A percentile compares a stretch with the other conserved stretches of the same genome.
These are phyloP conservation scores for Trichoderma asperelloides DNA, from an alignment of 495 filamentous ascomycete genomes.

Conservation along the genomic window DNA sequence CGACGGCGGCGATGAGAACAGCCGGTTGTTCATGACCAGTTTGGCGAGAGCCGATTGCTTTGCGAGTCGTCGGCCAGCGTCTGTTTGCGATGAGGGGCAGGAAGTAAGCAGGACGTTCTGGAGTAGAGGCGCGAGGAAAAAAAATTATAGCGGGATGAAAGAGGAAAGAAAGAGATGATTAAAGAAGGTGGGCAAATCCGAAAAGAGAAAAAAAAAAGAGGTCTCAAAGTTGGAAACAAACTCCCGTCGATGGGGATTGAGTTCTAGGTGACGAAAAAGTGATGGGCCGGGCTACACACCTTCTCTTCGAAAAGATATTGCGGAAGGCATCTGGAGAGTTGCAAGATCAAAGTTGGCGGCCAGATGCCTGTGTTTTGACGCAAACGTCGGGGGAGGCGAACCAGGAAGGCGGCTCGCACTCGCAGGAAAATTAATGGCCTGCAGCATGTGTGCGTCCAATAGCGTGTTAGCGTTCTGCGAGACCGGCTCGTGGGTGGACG, in stretches of 20 bases:
- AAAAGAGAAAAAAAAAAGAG: neutral
- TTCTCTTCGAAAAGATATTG: conserved; percentile 1
- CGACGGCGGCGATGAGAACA: conserved; percentile 22
- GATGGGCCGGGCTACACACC: neutral
- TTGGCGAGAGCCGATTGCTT: conserved; percentile 39
- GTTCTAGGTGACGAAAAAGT: neutral
- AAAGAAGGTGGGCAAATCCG: no score
- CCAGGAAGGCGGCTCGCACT: neutral
- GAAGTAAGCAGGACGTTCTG: neutral
- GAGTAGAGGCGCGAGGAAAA: neutral
- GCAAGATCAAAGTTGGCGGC: neutral
- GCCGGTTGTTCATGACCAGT: conserved; percentile 41
- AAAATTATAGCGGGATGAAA: neutral
- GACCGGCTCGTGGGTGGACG: conserved; percentile 7
- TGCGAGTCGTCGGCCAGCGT: conserved; percentile 24
- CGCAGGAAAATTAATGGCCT: conserved; percentile 7
- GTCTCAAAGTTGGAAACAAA: neutral
- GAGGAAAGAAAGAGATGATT: neutral
- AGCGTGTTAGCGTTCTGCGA: neutral
- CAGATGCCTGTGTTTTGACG: neutral
- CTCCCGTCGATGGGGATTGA: neutral
- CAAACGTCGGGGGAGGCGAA: neutral
- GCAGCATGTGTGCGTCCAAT: conserved; percentile 1
- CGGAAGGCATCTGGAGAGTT: conserved; percentile 3
- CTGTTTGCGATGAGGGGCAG: conserved; percentile 10